phyloP scores from a whole-genome alignment of 2,329 filamentous ascomycete genomes.

The Hymenoscyphus infarciens region DNA sequence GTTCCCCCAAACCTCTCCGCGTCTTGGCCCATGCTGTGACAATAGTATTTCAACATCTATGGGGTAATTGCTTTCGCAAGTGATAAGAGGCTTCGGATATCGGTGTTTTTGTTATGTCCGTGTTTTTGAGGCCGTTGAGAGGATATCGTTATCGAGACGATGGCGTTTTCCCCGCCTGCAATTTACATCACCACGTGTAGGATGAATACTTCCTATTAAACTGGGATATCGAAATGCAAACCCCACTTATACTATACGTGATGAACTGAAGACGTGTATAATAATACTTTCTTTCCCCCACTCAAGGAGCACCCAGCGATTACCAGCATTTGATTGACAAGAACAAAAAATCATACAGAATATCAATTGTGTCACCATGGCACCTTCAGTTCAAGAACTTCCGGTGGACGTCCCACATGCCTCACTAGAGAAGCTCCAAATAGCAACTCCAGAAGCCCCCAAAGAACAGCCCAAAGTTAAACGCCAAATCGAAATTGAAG shows the following conservation, averaged over 20 bases:
- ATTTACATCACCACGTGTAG: no score
- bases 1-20: no score
- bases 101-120: no score
- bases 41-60: neutral
- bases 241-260: no score
- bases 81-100: neutral
- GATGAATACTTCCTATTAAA: no score
- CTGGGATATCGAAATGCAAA: no score
- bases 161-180: no score
- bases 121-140: no score
- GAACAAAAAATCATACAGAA: neutral
- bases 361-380: conserved; percentile 12
- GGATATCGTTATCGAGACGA: no score
- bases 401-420: conserved; percentile 10
- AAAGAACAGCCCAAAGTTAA: conserved; percentile 17
- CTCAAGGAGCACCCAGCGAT: neutral
- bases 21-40: neutral
- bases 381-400: conserved; percentile 21
- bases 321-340: neutral
- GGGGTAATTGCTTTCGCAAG: neutral
- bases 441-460: neutral
- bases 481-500: conserved; percentile 25
- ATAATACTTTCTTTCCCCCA: no score
- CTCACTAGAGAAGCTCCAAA: conserved; percentile 8
- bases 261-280: no score